These are phyloP conservation scores for Coelomomyces lativittatus DNA, from an alignment of 371 early-diverging fungal genomes.

Conservation along the genomic window DNA sequence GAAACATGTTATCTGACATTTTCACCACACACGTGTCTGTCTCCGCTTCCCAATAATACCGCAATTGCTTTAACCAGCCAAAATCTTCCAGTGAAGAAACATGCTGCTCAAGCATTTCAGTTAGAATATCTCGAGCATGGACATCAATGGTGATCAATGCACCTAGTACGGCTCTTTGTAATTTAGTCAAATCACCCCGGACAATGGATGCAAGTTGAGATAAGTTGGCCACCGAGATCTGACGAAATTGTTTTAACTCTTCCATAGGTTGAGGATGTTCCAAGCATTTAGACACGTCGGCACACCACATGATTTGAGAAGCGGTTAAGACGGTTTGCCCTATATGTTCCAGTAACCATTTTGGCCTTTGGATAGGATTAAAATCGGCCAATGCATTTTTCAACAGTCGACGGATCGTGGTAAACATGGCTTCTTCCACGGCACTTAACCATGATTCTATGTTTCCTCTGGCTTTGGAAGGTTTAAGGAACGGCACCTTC, in stretches of 20 bases:
- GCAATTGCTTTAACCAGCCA: slow-evolving; percentile 42
- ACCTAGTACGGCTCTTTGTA: slow-evolving; percentile 40
- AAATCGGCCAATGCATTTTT: slow-evolving; percentile 21
- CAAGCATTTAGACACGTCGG: slow-evolving; percentile 23
- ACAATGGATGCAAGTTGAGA: slow-evolving; percentile 37
- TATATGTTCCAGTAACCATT: slow-evolving; percentile 40
- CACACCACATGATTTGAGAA: slow-evolving; percentile 34
- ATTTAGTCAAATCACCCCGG: slow-evolving; percentile 27
- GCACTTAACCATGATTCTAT: slow-evolving; percentile 42
- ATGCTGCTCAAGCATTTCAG: slow-evolving; percentile 31
- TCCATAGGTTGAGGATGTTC: slow-evolving; percentile 36
- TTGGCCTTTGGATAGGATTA: slow-evolving; percentile 26
- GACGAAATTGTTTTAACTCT: slow-evolving; percentile 23
- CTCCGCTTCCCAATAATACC: slow-evolving; percentile 45
- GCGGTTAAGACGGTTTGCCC: slow-evolving; percentile 39
- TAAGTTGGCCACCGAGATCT: slow-evolving; percentile 25
- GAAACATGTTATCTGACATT: slow-evolving; percentile 43
- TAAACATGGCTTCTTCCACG: slow-evolving; percentile 26
- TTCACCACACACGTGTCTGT: slow-evolving; percentile 41
- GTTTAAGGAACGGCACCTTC: slow-evolving; percentile 18
- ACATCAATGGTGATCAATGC: slow-evolving; percentile 47
- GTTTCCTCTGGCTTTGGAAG: slow-evolving; percentile 35
- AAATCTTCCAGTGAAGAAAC: slow-evolving; percentile 38
- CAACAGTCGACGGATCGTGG: slow-evolving; percentile 30
- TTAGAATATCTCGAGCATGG: slow-evolving; percentile 42